Evolutionary conservation across 2,329 filamentous ascomycete species (phyloP), one percentile per base, ranked within the genome.

Genomic region (Curvularia hawaiiensis): DNA sequence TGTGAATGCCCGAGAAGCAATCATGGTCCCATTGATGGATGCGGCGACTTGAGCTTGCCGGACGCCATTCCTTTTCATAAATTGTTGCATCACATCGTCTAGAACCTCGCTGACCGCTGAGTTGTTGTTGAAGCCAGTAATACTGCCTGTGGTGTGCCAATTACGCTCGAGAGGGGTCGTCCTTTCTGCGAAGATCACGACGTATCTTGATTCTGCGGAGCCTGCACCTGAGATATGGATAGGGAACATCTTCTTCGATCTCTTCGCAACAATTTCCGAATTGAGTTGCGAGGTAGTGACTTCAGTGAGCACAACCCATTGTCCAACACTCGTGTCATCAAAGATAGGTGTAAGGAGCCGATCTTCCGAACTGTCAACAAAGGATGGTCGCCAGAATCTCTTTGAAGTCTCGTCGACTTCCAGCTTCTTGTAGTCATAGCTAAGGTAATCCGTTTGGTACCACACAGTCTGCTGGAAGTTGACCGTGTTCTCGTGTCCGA

Each of bases 21-120:
- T 18, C 18, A 65, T 24, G 11, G 50, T 63, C n/a, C 67, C 65
- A 24, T 70, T 63, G 35, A 54, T 20, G 1, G 62, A 60, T 26
- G 62, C 57, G 26, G 67, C 59, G 28, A 70, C 57, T 54, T 70
- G 67, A 3, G 65, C 65, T 56, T 70, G 67, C 14, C 66, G 59
- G 22, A 70, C 59, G 33, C 65, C 61, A 50, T 52, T 62, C 4
- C 30, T 44, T 30, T 56, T 53, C 65, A 70, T 70, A 52, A 66
- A 70, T 3, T 44, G 41, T n/a, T 58, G 50, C 54, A 69, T 63
- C 7, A 59, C 24, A 38, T 54, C 1, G 26, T 68, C 62, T 35
- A 68, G 18, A 26, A 41, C 52, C 7, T 51, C 20, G 28, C 46
- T 61, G 22, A 58, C 53, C 11, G 31, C 54, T 11, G 45, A 26